Percentiles rank a stretch among this genome's conserved stretches.
Evolutionary conservation across 2,329 filamentous ascomycete species (phyloP).

Genomic region (Colletotrichum spinosum): DNA sequence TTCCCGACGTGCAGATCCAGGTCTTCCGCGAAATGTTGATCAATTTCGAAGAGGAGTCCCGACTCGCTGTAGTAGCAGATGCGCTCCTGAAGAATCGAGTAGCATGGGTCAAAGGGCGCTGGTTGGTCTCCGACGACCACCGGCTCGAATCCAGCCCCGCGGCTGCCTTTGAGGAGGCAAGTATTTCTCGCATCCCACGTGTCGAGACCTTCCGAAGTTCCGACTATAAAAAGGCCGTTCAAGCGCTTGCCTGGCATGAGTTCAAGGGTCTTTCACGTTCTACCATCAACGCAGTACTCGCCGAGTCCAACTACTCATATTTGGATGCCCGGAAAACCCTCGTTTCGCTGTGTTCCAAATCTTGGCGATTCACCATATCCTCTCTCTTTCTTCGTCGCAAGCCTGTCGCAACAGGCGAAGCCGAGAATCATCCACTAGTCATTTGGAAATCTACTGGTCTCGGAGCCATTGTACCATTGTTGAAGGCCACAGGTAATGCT

Average conservation of each 20-base stretch:
- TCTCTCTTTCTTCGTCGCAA: constrained; percentile 77
- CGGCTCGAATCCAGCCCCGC: constrained; percentile 42
- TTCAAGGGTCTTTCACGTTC: constrained; percentile 81
- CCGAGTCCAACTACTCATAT: constrained; percentile 85
- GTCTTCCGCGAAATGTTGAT: constrained; percentile 85
- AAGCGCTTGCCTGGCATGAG: constrained; percentile 76
- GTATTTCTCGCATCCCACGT: constrained; percentile 54
- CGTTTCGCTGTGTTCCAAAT: constrained; percentile 75
- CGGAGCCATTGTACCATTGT: constrained; percentile 65
- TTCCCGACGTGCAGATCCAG: constrained; percentile 84
- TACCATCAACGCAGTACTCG: constrained; percentile 81
- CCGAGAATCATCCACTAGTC: constrained; percentile 72
- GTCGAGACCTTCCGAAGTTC: constrained; percentile 76
- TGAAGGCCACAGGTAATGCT: constrained; percentile 74
- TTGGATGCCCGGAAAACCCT: constrained; percentile 77
- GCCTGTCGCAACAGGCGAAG: constrained; percentile 62
- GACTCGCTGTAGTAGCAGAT: constrained; percentile 82
- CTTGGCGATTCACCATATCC: constrained; percentile 81
- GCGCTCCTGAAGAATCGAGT: constrained; percentile 78
- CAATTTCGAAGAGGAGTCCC: constrained; percentile 80
- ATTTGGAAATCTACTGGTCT: constrained; percentile 69
- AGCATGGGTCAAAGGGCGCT: constrained; percentile 77
- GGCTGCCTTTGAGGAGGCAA: neutral
- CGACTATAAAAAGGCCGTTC: constrained; percentile 77
- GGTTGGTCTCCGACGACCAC: constrained; percentile 58